A percentile compares a stretch with the other conserved stretches of the same genome.
phyloP scores from a whole-genome alignment of 768 basidiomycete genomes.

The Sporobolomyces phaffii region DNA sequence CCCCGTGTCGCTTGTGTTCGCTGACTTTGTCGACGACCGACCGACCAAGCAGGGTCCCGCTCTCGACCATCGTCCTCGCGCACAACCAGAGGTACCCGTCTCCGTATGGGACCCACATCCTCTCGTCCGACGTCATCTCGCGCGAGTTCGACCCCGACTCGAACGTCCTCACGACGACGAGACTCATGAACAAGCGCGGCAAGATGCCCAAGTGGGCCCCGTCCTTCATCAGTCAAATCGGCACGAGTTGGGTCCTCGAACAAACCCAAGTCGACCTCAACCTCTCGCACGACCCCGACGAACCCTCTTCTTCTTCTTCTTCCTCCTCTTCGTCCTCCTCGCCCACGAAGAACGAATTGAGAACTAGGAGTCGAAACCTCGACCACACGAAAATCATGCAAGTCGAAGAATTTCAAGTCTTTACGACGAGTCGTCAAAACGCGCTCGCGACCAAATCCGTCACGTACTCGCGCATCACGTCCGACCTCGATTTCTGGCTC shows the following conservation, averaged over 20 bases:
- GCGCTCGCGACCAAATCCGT: constrained; percentile 11
- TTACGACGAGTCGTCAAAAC: constrained; percentile 6
- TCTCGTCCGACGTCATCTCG: constrained; percentile 91
- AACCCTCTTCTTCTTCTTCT: no score
- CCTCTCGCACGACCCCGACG: constrained; percentile 48
- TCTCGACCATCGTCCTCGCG: constrained; percentile 84
- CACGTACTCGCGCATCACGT: constrained; percentile 28
- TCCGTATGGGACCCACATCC: constrained; percentile 84
- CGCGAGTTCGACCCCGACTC: constrained; percentile 56
- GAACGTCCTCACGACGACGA: constrained; percentile 69
- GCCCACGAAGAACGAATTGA: constrained; percentile 54
- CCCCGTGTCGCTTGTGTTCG: not conserved
- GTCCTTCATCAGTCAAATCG: constrained; percentile 68
- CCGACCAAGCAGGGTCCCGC: constrained; percentile 83
- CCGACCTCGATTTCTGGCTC: constrained; percentile 38
- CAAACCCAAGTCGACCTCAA: constrained; percentile 86
- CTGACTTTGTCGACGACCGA: no score
- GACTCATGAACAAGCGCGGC: constrained; percentile 86
- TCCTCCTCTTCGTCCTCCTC: no score
- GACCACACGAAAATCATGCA: constrained; percentile 93
- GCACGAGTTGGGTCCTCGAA: constrained; percentile 91
- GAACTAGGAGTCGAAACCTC: constrained; percentile 77
- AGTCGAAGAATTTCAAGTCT: constrained; percentile 59
- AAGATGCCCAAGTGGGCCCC: constrained; percentile 89
- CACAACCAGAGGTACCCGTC: constrained; percentile 95